phyloP scores from a whole-genome alignment of 805 yeast species.

The Metschnikowia colocasiae region DNA sequence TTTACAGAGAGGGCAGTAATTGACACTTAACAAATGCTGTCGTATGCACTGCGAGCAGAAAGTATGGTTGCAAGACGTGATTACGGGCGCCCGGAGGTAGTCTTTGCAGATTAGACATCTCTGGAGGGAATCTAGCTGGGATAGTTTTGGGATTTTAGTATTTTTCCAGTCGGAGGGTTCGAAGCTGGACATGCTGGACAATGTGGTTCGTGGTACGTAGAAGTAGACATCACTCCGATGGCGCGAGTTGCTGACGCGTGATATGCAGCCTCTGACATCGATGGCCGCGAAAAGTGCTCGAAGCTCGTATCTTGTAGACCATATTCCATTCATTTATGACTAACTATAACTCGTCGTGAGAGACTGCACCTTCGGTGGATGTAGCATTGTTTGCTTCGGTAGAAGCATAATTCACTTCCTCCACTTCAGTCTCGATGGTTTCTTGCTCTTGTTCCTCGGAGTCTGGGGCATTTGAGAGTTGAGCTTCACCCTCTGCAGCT shows the following conservation, averaged over 20 bases:
- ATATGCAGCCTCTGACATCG: background rate
- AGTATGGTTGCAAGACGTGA: constrained; percentile 83
- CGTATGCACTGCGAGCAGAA: constrained; percentile 88
- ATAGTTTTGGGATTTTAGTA: constrained; percentile 52
- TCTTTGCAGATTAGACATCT: constrained; percentile 90
- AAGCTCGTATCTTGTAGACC: background rate
- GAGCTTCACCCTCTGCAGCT: background rate
- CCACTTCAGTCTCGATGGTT: background rate
- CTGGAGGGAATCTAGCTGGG: constrained; percentile 63
- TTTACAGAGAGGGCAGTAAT: constrained; percentile 76
- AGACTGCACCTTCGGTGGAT: background rate
- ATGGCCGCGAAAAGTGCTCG: background rate
- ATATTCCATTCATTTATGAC: background rate
- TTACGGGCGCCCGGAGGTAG: constrained; percentile 70
- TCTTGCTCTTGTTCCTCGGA: background rate
- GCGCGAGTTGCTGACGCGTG: constrained; percentile 6
- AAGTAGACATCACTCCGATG: background rate
- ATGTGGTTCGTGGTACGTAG: background rate
- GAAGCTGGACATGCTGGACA: constrained; percentile 6
- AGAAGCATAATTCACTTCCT: no score
- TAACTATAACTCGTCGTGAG: constrained; percentile 2
- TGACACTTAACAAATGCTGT: constrained; percentile 55
- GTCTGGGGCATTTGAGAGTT: background rate
- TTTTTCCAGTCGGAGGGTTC: constrained; percentile 72
- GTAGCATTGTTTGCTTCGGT: background rate